Conservation (phyloP, 2,329 filamentous ascomycete genomes). For the Aspergillus quadricinctus region DNA sequence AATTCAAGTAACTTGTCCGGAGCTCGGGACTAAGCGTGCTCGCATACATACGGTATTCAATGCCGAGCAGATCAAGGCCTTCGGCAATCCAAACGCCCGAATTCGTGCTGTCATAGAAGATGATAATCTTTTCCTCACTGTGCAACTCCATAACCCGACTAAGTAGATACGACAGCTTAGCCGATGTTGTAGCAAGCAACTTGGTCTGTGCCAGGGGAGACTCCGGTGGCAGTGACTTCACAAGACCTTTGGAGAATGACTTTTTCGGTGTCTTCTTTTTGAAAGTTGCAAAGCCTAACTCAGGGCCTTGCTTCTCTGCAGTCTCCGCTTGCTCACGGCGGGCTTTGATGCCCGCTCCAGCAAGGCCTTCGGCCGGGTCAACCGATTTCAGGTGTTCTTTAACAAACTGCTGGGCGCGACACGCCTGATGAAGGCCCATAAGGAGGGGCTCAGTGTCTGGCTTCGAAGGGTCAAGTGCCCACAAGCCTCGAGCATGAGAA, state of each 20-base stretch:
- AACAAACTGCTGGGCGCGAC: slow-evolving; percentile 54
- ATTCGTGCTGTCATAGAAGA: slow-evolving; percentile 90
- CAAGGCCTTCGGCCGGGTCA: slow-evolving; percentile 39
- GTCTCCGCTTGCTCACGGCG: slow-evolving; percentile 23
- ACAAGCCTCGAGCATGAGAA: slow-evolving; percentile 54
- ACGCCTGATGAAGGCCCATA: slow-evolving; percentile 54
- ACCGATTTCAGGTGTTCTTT: slow-evolving; percentile 29
- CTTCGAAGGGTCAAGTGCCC: slow-evolving; percentile 59
- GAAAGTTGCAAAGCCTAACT: slow-evolving; percentile 13
- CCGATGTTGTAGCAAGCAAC: slow-evolving; percentile 75
- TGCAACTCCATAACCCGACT: slow-evolving; percentile 67
- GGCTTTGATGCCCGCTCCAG: slow-evolving; percentile 38
- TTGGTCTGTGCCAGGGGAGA: slow-evolving; percentile 57
- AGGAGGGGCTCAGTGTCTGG: slow-evolving; percentile 45
- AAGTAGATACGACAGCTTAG: slow-evolving; percentile 82
- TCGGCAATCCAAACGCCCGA: slow-evolving; percentile 81
- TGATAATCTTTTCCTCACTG: slow-evolving; percentile 73
- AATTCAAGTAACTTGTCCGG: slow-evolving; percentile 69
- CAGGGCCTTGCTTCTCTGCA: slow-evolving; percentile 8
- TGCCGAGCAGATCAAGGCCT: slow-evolving; percentile 66
- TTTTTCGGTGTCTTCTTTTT: slow-evolving; percentile 25
- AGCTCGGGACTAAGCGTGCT: slow-evolving; percentile 54
- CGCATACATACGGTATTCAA: slow-evolving; percentile 58
- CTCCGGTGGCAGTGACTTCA: slow-evolving; percentile 26
- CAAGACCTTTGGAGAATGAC: slow-evolving; percentile 25